phyloP scores from a whole-genome alignment of 371 early-diverging fungal species.

The Mortierella sp. region DNA sequence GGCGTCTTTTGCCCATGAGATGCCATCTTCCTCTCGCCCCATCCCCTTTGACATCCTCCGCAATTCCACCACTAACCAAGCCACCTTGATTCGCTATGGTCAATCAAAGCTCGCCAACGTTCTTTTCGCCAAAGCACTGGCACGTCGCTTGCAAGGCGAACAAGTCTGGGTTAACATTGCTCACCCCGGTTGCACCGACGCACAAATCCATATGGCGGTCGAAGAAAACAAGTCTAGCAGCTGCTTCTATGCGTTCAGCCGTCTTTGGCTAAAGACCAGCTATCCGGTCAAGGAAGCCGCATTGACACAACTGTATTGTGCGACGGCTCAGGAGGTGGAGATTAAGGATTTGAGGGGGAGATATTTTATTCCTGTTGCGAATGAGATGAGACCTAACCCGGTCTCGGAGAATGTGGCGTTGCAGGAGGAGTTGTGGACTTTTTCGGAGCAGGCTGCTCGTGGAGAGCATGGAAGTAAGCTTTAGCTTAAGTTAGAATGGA shows the following conservation, averaged over 20 bases:
- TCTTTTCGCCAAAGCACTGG: conserved; percentile 68
- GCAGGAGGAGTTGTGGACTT: conserved; percentile 62
- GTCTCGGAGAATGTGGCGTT: conserved; percentile 40
- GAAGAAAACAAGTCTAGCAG: conserved; percentile 63
- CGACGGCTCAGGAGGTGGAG: conserved; percentile 59
- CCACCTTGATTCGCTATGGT: conserved; percentile 58
- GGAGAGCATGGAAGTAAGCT: background rate
- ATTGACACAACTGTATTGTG: conserved; percentile 59
- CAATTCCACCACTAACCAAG: conserved; percentile 31
- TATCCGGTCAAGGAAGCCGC: conserved; percentile 37
- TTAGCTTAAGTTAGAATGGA: background rate
- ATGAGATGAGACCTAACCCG: conserved; percentile 23
- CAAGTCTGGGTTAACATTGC: conserved; percentile 70
- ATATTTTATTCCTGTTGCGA: conserved; percentile 64
- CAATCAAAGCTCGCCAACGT: conserved; percentile 77
- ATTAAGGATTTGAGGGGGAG: conserved; percentile 63
- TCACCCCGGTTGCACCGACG: conserved; percentile 78
- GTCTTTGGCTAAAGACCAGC: conserved; percentile 36
- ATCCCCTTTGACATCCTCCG: conserved; percentile 59
- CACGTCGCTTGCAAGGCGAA: conserved; percentile 57
- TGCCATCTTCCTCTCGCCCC: conserved; percentile 22
- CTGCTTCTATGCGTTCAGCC: conserved; percentile 61
- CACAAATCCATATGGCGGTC: conserved; percentile 57
- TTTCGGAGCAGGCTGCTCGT: conserved; percentile 44
- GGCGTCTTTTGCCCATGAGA: conserved; percentile 57